A percentile compares a stretch with the other conserved stretches of the same genome.
phyloP scores from a whole-genome alignment of 768 basidiomycete genomes.

The Pleurotus pulmonarius region DNA sequence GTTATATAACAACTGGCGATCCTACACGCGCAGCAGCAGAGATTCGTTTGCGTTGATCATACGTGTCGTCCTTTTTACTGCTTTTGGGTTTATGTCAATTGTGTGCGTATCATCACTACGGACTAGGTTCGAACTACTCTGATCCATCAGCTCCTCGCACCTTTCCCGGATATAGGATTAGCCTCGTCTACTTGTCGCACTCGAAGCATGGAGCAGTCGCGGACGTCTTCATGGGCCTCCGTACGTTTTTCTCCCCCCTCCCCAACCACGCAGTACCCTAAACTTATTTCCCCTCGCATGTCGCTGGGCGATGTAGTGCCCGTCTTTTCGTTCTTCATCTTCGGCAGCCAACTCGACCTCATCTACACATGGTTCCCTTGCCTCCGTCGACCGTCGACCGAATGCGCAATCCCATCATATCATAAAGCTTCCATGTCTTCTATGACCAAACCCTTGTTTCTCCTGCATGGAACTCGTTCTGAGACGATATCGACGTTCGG shows the following conservation, averaged over 20 bases:
- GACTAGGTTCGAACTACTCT: background rate
- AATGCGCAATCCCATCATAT: no score
- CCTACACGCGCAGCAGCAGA: background rate
- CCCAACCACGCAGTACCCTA: background rate
- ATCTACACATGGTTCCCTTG: conserved; percentile 5
- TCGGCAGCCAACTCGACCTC: conserved; percentile 4
- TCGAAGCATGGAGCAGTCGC: background rate
- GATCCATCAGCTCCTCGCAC: background rate
- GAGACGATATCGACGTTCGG: no score
- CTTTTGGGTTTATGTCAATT: background rate
- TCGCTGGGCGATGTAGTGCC: background rate
- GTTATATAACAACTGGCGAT: background rate
- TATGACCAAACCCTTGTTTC: no score
- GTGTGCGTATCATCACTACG: background rate
- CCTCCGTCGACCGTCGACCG: background rate
- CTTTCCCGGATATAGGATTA: background rate
- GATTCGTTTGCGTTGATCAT: conserved; percentile 2
- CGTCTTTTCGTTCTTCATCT: background rate
- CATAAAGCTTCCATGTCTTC: no score
- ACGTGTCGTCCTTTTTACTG: conserved; percentile 2
- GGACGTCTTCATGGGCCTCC: background rate
- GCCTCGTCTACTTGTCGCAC: background rate
- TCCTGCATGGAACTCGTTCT: no score
- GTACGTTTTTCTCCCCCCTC: background rate
- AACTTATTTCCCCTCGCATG: background rate